Base-by-base conservation (phyloP, 768 basidiomycete genomes). In the Pleurotus tuoliensis region DNA sequence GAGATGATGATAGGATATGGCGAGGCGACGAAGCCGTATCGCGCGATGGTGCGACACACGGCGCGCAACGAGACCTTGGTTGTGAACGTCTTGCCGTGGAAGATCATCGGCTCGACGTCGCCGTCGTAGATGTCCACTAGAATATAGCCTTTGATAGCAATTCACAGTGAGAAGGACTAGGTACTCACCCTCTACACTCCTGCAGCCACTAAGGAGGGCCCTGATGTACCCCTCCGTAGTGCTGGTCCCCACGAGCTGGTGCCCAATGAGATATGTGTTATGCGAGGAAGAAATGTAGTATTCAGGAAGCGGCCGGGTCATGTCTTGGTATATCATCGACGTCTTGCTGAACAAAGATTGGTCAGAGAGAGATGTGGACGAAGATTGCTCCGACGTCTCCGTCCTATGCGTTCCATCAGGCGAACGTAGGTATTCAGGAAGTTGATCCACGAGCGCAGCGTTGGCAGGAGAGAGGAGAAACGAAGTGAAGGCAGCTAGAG, bases 1-100 rank as follows among this genome's bases (percentile, higher is more conserved):
- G 94, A 96, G 54, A 99, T 91, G 72, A 99, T 92, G 68, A 99
- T 82, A 0, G 97, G 97, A 69, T 94, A 98, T 0, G 94, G 91
- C 2, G 94, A 96, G 0, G 91, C 84, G 46, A 93, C 86, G 65
- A 99, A 98, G 1, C 91, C 96, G 64, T 98, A 98, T 66, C 93
- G 92, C 49, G 80, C 79, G 67, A 98, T 92, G 0, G 93, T 91
- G 47, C 83, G 76, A 67, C 93, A 93, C 47, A 94, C 85, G 59
- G 91, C 89, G 15, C 92, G 84, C 1, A 92, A 77, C 0, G 92
- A 74, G 3, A 98, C 86, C 64, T 91, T 93, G 11, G 88, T 83
- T 0, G 95, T 98, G 43, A 98, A 77, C 0, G 95, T 97, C 61
- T 90, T 90, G 44, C 94, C 94, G 63, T 99, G 97, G 61, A 88